phyloP scores from a whole-genome alignment of 345 rosid genomes.

The Draba incana region DNA sequence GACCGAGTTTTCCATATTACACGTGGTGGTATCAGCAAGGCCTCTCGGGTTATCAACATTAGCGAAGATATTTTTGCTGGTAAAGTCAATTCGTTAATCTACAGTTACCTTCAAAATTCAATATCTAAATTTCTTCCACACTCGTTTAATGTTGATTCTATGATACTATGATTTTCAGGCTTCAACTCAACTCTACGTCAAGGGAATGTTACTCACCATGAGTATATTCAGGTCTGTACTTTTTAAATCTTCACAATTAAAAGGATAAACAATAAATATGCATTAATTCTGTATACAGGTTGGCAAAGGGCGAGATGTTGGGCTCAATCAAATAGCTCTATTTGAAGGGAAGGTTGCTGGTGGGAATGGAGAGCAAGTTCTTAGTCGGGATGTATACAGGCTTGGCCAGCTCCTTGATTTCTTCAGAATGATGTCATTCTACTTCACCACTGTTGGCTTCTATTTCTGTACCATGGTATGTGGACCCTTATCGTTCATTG shows the following conservation, averaged over 20 bases:
- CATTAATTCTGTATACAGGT: constrained; percentile 58
- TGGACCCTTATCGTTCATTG: constrained; percentile 19
- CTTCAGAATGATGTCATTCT: constrained; percentile 96
- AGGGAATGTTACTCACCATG: constrained; percentile 98
- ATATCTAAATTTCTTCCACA: neutral
- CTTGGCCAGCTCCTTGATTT: constrained; percentile 99
- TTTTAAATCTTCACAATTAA: constrained; percentile 13
- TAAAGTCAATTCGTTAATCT: constrained; percentile 27
- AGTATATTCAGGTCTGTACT: constrained; percentile 83
- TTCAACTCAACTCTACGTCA: constrained; percentile 95
- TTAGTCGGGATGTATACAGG: constrained; percentile 96
- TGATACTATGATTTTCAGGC: constrained; percentile 51
- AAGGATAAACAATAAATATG: constrained; percentile 1
- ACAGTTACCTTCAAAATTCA: constrained; percentile 16
- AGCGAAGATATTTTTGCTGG: constrained; percentile 98
- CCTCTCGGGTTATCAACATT: constrained; percentile 96
- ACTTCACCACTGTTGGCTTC: constrained; percentile 94
- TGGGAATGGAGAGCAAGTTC: constrained; percentile 99
- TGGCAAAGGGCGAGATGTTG: constrained; percentile 98
- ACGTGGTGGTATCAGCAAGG: constrained; percentile 99
- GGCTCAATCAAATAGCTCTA: constrained; percentile 95
- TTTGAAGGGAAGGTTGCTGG: constrained; percentile 99
- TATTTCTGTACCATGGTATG: constrained; percentile 95
- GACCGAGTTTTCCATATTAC: constrained; percentile 97
- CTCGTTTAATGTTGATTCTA: constrained; percentile 8